These are phyloP conservation scores for Ottelia alismoides DNA, from an alignment of 106 monocot genomes.

Conservation along the genomic window DNA sequence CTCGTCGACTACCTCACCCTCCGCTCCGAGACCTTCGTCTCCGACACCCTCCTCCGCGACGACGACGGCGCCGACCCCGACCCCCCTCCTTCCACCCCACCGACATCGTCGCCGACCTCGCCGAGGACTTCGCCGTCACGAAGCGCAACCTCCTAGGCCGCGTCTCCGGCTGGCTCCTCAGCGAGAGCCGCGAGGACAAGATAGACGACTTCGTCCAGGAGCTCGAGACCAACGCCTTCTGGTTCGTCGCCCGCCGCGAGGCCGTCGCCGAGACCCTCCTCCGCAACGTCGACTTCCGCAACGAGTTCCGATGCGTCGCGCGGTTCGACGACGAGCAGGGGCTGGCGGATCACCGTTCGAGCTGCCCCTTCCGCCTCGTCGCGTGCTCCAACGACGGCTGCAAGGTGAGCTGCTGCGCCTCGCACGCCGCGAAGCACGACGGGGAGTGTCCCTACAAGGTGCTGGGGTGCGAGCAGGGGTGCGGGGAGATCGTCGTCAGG, in stretches of 20 bases:
- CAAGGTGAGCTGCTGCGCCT: neutral
- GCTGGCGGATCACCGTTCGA: conserved; percentile 1
- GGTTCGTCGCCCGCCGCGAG: neutral
- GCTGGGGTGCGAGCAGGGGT: conserved; percentile 3
- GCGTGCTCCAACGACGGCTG: conserved; percentile 7
- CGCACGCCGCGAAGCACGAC: neutral
- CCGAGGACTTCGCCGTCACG: conserved; percentile 4
- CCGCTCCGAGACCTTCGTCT: too few relatives aligned
- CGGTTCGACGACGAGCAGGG: neutral
- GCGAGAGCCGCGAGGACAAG: conserved; percentile 3
- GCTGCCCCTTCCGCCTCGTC: conserved; percentile 2
- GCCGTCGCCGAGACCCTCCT: conserved; percentile 1
- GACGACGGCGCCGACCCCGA: too few relatives aligned
- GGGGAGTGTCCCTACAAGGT: conserved; percentile 7
- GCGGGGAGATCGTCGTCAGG: conserved; percentile 1
- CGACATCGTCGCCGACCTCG: too few relatives aligned
- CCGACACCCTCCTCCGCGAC: too few relatives aligned
- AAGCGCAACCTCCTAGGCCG: conserved; percentile 5
- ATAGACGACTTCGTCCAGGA: conserved; percentile 4
- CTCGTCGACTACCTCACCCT: too few relatives aligned
- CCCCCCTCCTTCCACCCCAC: too few relatives aligned
- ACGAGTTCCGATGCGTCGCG: conserved; percentile 2
- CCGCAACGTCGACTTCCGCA: conserved; percentile 1
- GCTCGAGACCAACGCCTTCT: conserved; percentile 5
- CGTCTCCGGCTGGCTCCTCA: conserved; percentile 7